Percentiles rank a stretch among this genome's conserved stretches.
Conservation (phyloP, 352 stramenopile species). For the Pythium grandisporangium region DNA sequence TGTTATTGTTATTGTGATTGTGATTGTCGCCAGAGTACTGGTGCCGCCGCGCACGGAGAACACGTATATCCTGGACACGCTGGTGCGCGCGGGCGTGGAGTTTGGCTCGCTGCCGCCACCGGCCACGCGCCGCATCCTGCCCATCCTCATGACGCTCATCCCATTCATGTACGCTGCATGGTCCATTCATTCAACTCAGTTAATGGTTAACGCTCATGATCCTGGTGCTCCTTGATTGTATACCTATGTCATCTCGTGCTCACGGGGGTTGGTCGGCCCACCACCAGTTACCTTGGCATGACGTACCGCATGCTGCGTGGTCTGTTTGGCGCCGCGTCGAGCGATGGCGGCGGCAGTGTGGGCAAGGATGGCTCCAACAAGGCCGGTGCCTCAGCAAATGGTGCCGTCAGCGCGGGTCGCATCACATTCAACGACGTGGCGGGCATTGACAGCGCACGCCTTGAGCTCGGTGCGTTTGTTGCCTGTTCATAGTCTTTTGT, state of each 20-base stretch:
- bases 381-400: slow-evolving; percentile 20
- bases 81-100: slow-evolving; percentile 52
- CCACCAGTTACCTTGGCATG: slow-evolving; percentile 57
- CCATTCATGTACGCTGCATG: slow-evolving; percentile 70
- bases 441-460: slow-evolving; percentile 90
- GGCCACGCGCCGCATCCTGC: slow-evolving; percentile 27
- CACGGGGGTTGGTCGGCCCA: neutral
- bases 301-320: slow-evolving; percentile 78
- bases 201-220: too few species aligned
- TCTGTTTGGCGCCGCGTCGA: slow-evolving; percentile 32
- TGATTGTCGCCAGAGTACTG: slow-evolving; percentile 30
- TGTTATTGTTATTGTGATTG: neutral
- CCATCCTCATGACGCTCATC: slow-evolving; percentile 53
- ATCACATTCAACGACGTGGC: slow-evolving; percentile 91
- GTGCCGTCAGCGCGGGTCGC: slow-evolving; percentile 16
- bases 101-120: slow-evolving; percentile 57
- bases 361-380: slow-evolving; percentile 65
- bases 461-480: slow-evolving; percentile 63
- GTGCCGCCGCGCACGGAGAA: slow-evolving; percentile 65
- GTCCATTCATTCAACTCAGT: too few species aligned
- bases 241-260: neutral
- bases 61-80: slow-evolving; percentile 54
- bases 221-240: too few species aligned
- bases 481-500: too few species aligned
- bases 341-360: too few species aligned